Evolutionary conservation across 768 basidiomycete species (phyloP).

Genomic region (Lentinus brumalis): DNA sequence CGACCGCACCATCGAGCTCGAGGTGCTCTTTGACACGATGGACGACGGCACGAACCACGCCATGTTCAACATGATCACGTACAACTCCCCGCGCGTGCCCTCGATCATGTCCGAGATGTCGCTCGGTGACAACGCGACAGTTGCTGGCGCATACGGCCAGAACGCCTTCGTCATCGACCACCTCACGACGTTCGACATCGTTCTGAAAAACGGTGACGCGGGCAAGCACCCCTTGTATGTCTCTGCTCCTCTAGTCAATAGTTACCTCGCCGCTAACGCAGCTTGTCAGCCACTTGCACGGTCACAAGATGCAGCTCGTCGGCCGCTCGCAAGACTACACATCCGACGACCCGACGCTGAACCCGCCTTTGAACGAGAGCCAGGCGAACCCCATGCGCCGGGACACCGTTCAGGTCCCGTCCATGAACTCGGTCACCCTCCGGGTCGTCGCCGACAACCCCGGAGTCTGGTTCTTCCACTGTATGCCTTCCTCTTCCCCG

Average conservation of each 20-base stretch:
- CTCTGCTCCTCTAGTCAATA: constrained; percentile 1
- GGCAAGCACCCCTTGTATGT: constrained; percentile 86
- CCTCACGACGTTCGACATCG: constrained; percentile 75
- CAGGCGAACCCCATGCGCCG: constrained; percentile 90
- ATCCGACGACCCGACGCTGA: constrained; percentile 71
- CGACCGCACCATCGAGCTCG: constrained; percentile 66
- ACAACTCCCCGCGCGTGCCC: constrained; percentile 72
- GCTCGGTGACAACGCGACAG: constrained; percentile 73
- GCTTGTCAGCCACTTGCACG: constrained; percentile 77
- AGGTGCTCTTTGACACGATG: constrained; percentile 83
- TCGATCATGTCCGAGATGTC: constrained; percentile 74
- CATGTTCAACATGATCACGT: constrained; percentile 70
- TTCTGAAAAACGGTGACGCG: constrained; percentile 68
- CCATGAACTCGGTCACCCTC: constrained; percentile 66
- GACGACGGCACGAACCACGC: constrained; percentile 82
- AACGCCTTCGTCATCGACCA: constrained; percentile 76
- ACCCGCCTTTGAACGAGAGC: constrained; percentile 78
- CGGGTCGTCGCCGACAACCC: constrained; percentile 90
- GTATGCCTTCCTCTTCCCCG: constrained; percentile 40
- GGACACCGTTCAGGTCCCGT: constrained; percentile 82
- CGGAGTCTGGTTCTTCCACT: constrained; percentile 87
- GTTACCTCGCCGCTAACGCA: neutral
- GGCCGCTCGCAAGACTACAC: constrained; percentile 69
- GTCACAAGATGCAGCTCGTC: constrained; percentile 85
- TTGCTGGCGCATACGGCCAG: constrained; percentile 75